Evolutionary conservation across 345 rosid species (phyloP).

Genomic region (Euphorbia pulcherrima): DNA sequence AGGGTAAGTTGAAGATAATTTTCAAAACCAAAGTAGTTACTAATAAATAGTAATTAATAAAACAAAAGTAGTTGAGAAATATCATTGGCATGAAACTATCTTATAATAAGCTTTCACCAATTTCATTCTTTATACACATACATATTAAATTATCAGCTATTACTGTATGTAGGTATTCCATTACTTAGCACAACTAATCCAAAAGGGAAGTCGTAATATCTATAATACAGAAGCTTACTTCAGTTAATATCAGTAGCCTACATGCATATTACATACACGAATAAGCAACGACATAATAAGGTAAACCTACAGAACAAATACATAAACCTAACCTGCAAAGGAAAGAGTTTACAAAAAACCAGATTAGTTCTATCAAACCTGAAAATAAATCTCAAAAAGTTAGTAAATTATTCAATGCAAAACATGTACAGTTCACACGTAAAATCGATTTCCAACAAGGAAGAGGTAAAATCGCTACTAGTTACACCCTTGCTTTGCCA

Average conservation of each 20-base stretch:
- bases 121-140: no score
- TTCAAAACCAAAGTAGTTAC: no score
- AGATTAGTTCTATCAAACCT: neutral
- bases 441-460: neutral
- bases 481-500: neutral
- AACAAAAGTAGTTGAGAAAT: no score
- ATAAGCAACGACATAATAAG: no score
- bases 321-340: constrained; percentile 1
- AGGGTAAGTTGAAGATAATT: no score
- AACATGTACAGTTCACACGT: neutral
- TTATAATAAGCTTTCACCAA: no score
- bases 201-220: neutral
- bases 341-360: no score
- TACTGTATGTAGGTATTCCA: neutral
- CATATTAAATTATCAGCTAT: neutral
- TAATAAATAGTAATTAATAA: neutral
- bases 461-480: neutral
- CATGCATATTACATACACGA: no score
- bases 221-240: neutral
- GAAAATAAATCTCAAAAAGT: neutral
- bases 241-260: neutral
- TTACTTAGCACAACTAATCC: neutral
- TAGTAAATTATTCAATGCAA: neutral
- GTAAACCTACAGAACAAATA: neutral
- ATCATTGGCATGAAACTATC: no score